Percentiles rank a stretch among this genome's conserved stretches.
Conservation (phyloP, 2,329 filamentous ascomycete species). For the Trichocomaceae sp. region DNA sequence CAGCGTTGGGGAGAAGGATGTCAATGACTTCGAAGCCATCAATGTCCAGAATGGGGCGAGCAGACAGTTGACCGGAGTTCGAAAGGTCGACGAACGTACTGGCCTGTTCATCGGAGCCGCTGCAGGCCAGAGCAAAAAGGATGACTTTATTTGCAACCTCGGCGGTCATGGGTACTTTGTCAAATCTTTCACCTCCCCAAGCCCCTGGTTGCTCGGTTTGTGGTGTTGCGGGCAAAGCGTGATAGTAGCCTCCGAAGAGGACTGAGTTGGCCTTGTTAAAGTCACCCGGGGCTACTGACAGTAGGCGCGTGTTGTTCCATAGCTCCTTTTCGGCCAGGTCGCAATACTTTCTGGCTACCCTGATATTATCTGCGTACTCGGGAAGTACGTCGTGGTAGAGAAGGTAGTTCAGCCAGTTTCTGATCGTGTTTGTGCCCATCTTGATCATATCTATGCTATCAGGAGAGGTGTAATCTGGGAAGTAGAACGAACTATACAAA, state of each 20-base stretch:
- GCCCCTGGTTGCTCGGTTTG: conserved; percentile 7
- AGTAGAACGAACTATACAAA: conserved; percentile 46
- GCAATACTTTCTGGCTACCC: conserved; percentile 60
- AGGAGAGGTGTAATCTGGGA: conserved; percentile 52
- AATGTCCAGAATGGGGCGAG: conserved; percentile 43
- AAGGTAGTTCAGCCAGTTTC: conserved; percentile 85
- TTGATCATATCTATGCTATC: conserved; percentile 49
- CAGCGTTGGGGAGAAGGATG: conserved; percentile 43
- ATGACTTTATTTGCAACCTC: conserved; percentile 46
- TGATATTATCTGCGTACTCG: conserved; percentile 65
- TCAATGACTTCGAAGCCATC: conserved; percentile 56
- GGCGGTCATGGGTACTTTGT: conserved; percentile 35
- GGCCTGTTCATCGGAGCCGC: conserved; percentile 36
- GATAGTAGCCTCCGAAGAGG: conserved; percentile 56
- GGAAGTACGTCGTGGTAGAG: conserved; percentile 78
- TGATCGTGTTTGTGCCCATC: conserved; percentile 61
- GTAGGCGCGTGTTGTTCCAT: conserved; percentile 49
- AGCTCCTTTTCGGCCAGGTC: conserved; percentile 62
- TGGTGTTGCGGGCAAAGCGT: conserved; percentile 36
- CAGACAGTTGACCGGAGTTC: conserved; percentile 29
- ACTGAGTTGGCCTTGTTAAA: conserved; percentile 73
- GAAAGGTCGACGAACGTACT: conserved; percentile 33
- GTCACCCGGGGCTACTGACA: conserved; percentile 57
- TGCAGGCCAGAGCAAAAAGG: conserved; percentile 44
- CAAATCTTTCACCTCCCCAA: conserved; percentile 34